Evolutionary conservation across 169 alveolate genomes (phyloP), one percentile per base, ranked within the genome.

Genomic region (Plasmodium gonderi): DNA sequence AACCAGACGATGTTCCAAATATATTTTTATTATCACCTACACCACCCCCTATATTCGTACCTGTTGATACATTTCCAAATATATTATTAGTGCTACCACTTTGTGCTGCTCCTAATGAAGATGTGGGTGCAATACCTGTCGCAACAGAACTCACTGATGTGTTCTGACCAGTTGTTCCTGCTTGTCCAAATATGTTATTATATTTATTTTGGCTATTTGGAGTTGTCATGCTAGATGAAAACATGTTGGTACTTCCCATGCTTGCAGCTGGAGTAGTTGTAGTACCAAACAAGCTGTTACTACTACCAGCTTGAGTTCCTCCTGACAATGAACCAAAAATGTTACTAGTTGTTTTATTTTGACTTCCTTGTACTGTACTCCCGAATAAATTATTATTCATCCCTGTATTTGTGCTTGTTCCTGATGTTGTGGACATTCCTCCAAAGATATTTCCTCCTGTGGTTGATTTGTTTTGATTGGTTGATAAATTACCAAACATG

Each of bases 1-100:
- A 47, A 47, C 92, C 92, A 45, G 92, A 49, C 12, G 75, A 45
- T 4, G 92, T 44, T 45, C 92, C 92, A 68, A 83, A 83, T 72
- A 83, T 69, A 72, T 83, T 83, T 31, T 83, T 83, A 40, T 54
- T 72, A 47, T 65, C 91, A 83, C 77, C 79, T 42, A 83, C 33
- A 11, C 60, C 64, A 47, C 49, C 67, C 29, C 49, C 67, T 26
- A 38, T 29, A 83, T 74, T 69, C 33, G 68, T 83, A 68, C 75
- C 42, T 20, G 92, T 45, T 2, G 89, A 79, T 44, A 44, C 76
- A 26, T 40, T 69, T 47, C 92, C 92, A 69, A 69, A 69, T 6
- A 83, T 44, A 47, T 69, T 69, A 67, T 44, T 67, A 29, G 60
- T 80, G 47, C 91, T 77, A 77, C 83, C 68, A 77, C 69, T 77